A percentile compares a stretch with the other conserved stretches of the same genome.
Evolutionary conservation across 2,329 filamentous ascomycete genomes (phyloP).

Genomic region (Colletotrichum higginsianum): DNA sequence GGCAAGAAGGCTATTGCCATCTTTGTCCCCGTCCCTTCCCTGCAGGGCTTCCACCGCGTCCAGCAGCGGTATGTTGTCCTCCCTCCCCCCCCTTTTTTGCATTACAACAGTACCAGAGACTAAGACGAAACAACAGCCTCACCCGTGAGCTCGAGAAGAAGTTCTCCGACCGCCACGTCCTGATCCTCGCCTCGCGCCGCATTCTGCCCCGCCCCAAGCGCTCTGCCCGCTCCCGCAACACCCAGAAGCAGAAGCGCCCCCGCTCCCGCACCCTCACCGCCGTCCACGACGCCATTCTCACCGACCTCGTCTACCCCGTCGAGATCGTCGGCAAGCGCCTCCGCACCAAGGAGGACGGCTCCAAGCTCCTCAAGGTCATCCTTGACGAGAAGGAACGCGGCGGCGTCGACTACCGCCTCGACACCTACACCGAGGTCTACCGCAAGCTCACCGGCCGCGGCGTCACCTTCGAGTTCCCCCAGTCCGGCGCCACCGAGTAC

Average conservation of each 20-base stretch:
- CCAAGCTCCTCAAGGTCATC: conserved; percentile 98
- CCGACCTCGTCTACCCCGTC: conserved; percentile 98
- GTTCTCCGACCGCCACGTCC: conserved; percentile 99
- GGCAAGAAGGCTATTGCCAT: conserved; percentile 99
- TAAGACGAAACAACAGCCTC: conserved; percentile 73
- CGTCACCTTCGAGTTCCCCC: conserved; percentile 99
- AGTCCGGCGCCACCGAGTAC: conserved; percentile 83
- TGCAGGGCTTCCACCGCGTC: conserved; percentile 98
- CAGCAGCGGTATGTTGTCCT: conserved; percentile 91
- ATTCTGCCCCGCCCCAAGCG: conserved; percentile 99
- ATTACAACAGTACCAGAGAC: neutral
- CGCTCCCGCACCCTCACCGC: conserved; percentile 97
- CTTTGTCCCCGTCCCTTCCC: conserved; percentile 99
- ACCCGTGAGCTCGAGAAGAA: conserved; percentile 99
- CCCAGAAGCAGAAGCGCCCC: conserved; percentile 98
- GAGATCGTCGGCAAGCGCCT: conserved; percentile 99
- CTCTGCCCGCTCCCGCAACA: conserved; percentile 95
- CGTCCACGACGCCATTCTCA: conserved; percentile 98
- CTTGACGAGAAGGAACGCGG: conserved; percentile 99
- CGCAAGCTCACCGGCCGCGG: conserved; percentile 95
- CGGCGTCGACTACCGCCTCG: conserved; percentile 98
- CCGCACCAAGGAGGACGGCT: conserved; percentile 98
- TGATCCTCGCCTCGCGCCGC: conserved; percentile 98
- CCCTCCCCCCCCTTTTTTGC: neutral
- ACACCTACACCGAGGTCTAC: conserved; percentile 99